Percentiles rank a stretch among this genome's conserved stretches.
Evolutionary conservation across 1,284 basidiomycete genomes (phyloP).

Genomic region (Ceratobasidium sp.): DNA sequence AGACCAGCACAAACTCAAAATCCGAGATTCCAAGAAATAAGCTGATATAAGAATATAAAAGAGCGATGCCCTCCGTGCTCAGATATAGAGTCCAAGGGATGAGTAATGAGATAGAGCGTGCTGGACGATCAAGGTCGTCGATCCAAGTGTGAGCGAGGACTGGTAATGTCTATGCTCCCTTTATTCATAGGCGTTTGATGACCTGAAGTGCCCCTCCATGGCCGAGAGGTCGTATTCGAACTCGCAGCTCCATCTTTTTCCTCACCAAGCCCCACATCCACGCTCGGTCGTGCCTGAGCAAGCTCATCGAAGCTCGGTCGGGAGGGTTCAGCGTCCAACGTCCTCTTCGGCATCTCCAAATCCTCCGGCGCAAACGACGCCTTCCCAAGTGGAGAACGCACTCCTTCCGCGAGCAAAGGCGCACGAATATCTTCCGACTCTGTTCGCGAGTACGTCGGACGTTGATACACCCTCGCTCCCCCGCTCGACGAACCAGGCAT

Average conservation of each 20-base stretch:
- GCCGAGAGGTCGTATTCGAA: not conserved
- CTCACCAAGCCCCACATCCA: slow-evolving; percentile 29
- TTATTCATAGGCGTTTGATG: slow-evolving; percentile 12
- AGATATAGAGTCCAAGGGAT: not conserved
- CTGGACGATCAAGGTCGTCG: not conserved
- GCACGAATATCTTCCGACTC: slow-evolving; percentile 18
- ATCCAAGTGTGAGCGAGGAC: slow-evolving; percentile 8
- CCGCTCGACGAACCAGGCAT: not conserved
- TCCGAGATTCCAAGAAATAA: not conserved
- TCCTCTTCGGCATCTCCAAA: not conserved
- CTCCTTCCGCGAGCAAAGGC: slow-evolving; percentile 2
- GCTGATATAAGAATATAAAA: too few species aligned
- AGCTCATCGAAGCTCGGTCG: slow-evolving; percentile 10
- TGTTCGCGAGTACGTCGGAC: slow-evolving; percentile 29
- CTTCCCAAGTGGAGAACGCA: slow-evolving; percentile 28
- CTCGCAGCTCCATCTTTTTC: not conserved
- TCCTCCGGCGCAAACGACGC: slow-evolving; percentile 19
- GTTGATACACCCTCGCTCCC: slow-evolving; percentile 2
- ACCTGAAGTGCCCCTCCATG: not conserved
- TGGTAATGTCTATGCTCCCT: slow-evolving; percentile 34
- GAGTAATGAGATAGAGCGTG: not conserved
- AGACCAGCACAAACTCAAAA: slow-evolving; percentile 10
- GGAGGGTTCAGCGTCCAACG: not conserved
- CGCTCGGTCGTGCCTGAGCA: slow-evolving; percentile 21
- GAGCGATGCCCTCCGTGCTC: not conserved